Base-by-base conservation (phyloP, 2,329 filamentous ascomycete genomes). In the Eutypella sp. region DNA sequence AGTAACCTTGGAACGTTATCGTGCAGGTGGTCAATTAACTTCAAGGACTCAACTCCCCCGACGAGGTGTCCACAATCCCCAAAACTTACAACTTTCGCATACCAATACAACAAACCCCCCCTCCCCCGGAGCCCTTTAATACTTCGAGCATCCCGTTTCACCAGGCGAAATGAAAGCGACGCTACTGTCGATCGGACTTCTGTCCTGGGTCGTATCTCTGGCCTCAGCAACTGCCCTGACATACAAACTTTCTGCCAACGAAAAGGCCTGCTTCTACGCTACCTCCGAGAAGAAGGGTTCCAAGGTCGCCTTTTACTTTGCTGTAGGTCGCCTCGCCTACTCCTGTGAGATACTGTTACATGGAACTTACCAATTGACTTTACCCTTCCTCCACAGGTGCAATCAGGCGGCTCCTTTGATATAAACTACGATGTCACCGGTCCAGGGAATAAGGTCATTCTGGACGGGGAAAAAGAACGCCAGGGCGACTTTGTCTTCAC, bases 401-500 rank as follows among this genome's bases (percentile, higher is more conserved):
- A 99, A 95, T 92, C 91, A 8, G 93, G 93, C 63, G 95, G 93
- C 58, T 92, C 90, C 24, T 99, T 99, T 72, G 93, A 99, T 74
- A 80, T 99, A 69, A 90, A 97, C 68, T 99, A 96, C 73, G 71
- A 81, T 48, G 92, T 99, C 46, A 80, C 83, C 41, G 90, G 89
- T 18, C 93, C 95, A 23, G 81, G 79, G 55, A 83, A 86, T 62
- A 91, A 87, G 68, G 69, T 89, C 50, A 85, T 99, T 50, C 72
- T 97, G 60, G 83, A 91, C 49, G 93, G 91, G 50, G 76, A 84
- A 57, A 97, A 96, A 72, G 93, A 87, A 73, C 82, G 92, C 55
- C 92, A 97, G 71, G 93, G 92, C 44, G 93, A 99, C 70, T 97
- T 95, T 63, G 93, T 99, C 52, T 99, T 99, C 69, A 96, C 91